Evolutionary conservation across 1,139 yeast genomes (phyloP), one percentile per base, ranked within the genome.

Genomic region (Candida glucosophila): DNA sequence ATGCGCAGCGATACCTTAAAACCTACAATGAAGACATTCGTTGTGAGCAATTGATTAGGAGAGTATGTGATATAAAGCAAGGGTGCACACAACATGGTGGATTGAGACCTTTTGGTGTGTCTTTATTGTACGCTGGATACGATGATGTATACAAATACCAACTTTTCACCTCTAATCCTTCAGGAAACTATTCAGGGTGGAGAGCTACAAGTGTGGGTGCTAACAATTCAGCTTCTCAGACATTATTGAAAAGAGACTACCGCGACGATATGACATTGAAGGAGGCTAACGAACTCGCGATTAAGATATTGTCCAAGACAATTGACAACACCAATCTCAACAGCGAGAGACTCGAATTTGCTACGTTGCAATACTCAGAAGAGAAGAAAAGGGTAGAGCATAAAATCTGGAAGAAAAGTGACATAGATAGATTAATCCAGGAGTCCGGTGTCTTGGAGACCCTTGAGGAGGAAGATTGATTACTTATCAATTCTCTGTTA

Each of bases 41-140:
- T 12, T 82, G 92, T 37, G 97, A 88, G 52, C 67, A 78, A 29
- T 71, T 92, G 40, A 95, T 92, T 38, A 82, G 86, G 49, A 69
- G 80, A 39, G 68, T 92, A 38, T 86, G 97, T 58, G 94, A 92
- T 55, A 73, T 83, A 38, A 92, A 90, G 57, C 99, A 92, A 55
- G 96, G 97, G 11, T 92, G 92, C 55, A 92, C 99, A 9, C 99
- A 90, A 55, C 95, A 83, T 49, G 99, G 99, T 47, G 99, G 98
- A 23, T 69, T 90, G 48, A 77, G 99, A 56, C 99, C 99, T 15
- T 92, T 86, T 53, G 98, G 99, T 43, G 98, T 90, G 23, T 81
- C 95, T 34, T 86, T 92, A 58, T 73, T 92, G 37, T 90, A 83
- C 48, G 98, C 97, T 6, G 99, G 99, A 4, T 81, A 79, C 50